Conservation (phyloP, 352 stramenopile species). For the Phytophthora pluvialis region DNA sequence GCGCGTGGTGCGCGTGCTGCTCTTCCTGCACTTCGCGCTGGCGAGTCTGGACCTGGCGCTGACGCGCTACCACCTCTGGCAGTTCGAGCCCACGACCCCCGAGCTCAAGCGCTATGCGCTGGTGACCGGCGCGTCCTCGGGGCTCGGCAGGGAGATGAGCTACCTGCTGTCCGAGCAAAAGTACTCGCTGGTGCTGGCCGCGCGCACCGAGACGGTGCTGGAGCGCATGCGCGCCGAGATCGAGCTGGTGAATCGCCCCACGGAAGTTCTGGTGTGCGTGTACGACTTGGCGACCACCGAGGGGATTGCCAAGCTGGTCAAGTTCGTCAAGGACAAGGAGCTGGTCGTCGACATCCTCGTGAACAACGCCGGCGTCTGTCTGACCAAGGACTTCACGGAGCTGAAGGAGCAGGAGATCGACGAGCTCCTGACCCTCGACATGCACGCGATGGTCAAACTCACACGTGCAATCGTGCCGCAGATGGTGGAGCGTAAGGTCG, state of each 20-base stretch:
- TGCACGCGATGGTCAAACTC: conserved; percentile 66
- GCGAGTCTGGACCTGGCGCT: conserved; percentile 65
- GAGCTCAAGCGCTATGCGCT: conserved; percentile 66
- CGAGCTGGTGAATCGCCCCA: conserved; percentile 70
- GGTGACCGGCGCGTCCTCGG: conserved; percentile 76
- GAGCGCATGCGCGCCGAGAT: conserved; percentile 78
- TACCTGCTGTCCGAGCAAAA: conserved; percentile 82
- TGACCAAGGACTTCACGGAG: conserved; percentile 53
- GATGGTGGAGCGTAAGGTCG: conserved; percentile 74
- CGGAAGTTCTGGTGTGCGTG: conserved; percentile 61
- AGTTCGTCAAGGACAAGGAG: conserved; percentile 62
- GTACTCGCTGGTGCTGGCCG: conserved; percentile 79
- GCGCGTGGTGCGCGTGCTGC: conserved; percentile 42
- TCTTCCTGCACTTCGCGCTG: conserved; percentile 65
- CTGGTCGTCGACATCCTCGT: conserved; percentile 85
- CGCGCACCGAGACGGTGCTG: conserved; percentile 61
- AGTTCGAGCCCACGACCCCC: conserved; percentile 55
- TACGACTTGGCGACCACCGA: conserved; percentile 61
- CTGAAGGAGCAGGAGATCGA: conserved; percentile 53
- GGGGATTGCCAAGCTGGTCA: conserved; percentile 63
- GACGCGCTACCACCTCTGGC: conserved; percentile 72
- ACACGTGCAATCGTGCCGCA: conserved; percentile 69
- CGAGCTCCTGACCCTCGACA: conserved; percentile 73
- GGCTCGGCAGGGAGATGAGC: conserved; percentile 80
- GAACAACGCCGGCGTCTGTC: conserved; percentile 74